Evolutionary conservation across 1,284 basidiomycete species (phyloP).

Genomic region (Coniferiporia weirii): DNA sequence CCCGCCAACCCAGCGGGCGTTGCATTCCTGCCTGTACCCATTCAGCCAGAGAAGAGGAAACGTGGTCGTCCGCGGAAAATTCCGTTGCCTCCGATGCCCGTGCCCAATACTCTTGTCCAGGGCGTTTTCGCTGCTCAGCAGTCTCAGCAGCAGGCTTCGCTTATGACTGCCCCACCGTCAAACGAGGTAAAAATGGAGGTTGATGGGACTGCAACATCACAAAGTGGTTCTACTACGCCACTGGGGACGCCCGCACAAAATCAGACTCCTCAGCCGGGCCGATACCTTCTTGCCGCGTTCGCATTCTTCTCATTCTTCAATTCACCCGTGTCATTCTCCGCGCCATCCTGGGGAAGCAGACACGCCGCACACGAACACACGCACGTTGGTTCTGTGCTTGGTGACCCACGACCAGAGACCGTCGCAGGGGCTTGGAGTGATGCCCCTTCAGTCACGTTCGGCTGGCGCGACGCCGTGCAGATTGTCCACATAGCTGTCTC

Average conservation of each 20-base stretch:
- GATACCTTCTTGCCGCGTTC: constrained; percentile 70
- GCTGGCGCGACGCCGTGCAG: constrained; percentile 49
- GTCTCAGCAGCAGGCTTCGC: constrained; percentile 18
- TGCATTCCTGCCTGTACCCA: constrained; percentile 18
- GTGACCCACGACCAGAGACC: constrained; percentile 17
- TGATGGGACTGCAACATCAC: neutral
- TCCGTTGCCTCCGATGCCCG: constrained; percentile 26
- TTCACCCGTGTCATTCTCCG: constrained; percentile 50
- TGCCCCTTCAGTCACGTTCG: constrained; percentile 27
- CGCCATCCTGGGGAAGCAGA: constrained; percentile 24
- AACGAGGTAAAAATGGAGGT: constrained; percentile 8
- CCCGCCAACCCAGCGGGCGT: constrained; percentile 11
- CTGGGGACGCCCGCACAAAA: neutral
- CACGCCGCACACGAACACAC: constrained; percentile 22
- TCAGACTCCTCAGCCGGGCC: constrained; percentile 31
- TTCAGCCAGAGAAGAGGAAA: constrained; percentile 68
- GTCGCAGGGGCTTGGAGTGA: neutral
- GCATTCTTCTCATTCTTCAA: constrained; percentile 75
- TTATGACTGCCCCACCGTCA: neutral
- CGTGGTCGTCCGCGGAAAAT: constrained; percentile 68
- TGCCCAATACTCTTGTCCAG: neutral
- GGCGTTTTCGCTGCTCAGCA: constrained; percentile 18
- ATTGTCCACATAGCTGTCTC: constrained; percentile 59
- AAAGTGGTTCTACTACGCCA: neutral
- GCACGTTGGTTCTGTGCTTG: constrained; percentile 31